phyloP scores from a whole-genome alignment of 2,329 filamentous ascomycete species.

The Claviceps pazoutovae region DNA sequence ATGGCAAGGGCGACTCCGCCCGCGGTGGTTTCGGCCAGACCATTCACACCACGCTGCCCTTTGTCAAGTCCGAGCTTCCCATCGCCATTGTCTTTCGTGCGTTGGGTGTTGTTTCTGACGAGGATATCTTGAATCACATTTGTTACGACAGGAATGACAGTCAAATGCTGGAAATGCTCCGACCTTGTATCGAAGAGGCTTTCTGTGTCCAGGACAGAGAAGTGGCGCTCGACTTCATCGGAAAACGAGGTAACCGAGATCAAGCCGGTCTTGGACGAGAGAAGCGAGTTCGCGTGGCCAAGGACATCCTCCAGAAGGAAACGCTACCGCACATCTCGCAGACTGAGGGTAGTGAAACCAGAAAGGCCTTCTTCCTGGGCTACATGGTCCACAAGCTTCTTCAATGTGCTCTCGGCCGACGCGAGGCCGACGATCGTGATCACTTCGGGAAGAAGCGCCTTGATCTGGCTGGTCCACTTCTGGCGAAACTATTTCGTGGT shows the following conservation, averaged over 20 bases:
- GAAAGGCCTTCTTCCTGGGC: conserved; percentile 94
- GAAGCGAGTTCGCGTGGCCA: conserved; percentile 80
- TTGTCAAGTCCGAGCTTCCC: conserved; percentile 85
- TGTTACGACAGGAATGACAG: conserved; percentile 92
- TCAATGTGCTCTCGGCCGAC: conserved; percentile 81
- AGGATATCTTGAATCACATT: conserved; percentile 96
- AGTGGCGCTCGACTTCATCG: conserved; percentile 88
- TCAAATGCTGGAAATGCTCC: conserved; percentile 94
- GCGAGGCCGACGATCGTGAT: conserved; percentile 92
- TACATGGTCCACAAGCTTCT: conserved; percentile 98
- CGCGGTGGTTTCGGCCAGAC: conserved; percentile 67
- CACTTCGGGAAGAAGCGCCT: conserved; percentile 98
- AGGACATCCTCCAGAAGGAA: conserved; percentile 94
- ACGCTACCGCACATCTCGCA: conserved; percentile 94
- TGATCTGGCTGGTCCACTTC: conserved; percentile 82
- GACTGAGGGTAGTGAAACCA: conserved; percentile 81
- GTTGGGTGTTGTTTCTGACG: conserved; percentile 87
- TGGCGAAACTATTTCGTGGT: conserved; percentile 91
- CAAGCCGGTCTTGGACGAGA: conserved; percentile 56
- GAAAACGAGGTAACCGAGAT: conserved; percentile 63
- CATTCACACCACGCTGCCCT: conserved; percentile 81
- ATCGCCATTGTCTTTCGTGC: conserved; percentile 94
- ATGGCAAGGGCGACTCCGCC: conserved; percentile 72
- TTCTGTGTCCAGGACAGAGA: conserved; percentile 94
- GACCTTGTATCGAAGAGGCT: conserved; percentile 92